A percentile compares a stretch with the other conserved stretches of the same genome.
Evolutionary conservation across 2,329 filamentous ascomycete genomes (phyloP).

Genomic region (Hymenoscyphus fructigenus): DNA sequence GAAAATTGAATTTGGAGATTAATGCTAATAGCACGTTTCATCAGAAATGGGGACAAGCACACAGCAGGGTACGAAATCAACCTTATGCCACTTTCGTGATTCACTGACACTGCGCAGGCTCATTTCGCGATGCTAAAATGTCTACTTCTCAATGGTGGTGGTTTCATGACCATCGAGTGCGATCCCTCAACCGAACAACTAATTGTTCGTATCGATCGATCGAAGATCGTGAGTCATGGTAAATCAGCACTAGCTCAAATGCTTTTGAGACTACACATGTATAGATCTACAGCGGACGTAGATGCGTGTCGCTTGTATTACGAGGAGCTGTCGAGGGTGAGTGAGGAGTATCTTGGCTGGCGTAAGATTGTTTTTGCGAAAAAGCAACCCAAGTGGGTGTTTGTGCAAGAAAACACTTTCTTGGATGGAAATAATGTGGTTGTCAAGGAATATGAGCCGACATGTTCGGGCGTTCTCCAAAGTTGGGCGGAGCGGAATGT

Average conservation of each 20-base stretch:
- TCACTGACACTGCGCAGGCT: conserved; percentile 43
- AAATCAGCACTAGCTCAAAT: conserved; percentile 56
- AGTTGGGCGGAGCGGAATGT: no score
- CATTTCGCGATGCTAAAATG: conserved; percentile 62
- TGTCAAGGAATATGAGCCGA: no score
- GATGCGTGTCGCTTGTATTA: no score
- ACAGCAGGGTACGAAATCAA: conserved; percentile 36
- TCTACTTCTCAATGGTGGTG: conserved; percentile 53
- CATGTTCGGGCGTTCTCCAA: no score
- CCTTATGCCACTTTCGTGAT: not conserved
- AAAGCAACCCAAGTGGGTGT: no score
- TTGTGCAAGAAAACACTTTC: no score
- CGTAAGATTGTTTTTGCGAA: no score
- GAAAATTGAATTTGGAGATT: conserved; percentile 22
- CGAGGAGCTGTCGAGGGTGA: no score
- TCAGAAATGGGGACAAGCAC: conserved; percentile 47
- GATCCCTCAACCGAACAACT: conserved; percentile 36
- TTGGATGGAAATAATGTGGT: no score
- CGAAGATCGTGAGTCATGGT: conserved; percentile 51
- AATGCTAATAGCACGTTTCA: not conserved
- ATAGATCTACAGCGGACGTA: no score
- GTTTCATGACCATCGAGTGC: conserved; percentile 43
- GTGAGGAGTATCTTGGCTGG: no score
- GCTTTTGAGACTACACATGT: not conserved
- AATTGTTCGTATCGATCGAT: not conserved